phyloP scores from a whole-genome alignment of 768 basidiomycete genomes.

The Rubroboletus pulcherrimus region DNA sequence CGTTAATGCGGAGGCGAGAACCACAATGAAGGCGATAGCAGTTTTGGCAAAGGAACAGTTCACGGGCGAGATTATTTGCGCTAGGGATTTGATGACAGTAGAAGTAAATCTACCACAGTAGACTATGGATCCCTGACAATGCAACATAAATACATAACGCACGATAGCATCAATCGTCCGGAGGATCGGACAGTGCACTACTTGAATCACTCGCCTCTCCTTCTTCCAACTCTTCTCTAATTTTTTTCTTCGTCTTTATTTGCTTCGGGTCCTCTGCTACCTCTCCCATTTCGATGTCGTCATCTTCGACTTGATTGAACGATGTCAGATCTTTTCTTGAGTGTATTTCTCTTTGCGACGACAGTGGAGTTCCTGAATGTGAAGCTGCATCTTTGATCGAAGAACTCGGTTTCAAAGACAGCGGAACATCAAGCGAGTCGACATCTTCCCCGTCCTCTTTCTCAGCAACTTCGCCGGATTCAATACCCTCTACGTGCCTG shows the following conservation, averaged over 20 bases:
- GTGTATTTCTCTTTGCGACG: constrained; percentile 23
- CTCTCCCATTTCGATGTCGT: constrained; percentile 93
- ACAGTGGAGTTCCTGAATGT: constrained; percentile 29
- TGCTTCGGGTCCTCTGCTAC: constrained; percentile 68
- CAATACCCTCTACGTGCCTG: constrained; percentile 36
- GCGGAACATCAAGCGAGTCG: constrained; percentile 27
- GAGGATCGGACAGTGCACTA: constrained; percentile 73
- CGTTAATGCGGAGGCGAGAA: constrained; percentile 42
- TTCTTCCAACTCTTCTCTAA: constrained; percentile 75
- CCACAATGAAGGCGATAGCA: constrained; percentile 62
- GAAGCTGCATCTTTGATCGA: constrained; percentile 33
- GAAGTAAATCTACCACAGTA: constrained; percentile 43
- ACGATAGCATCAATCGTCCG: constrained; percentile 43
- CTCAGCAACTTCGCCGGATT: constrained; percentile 43
- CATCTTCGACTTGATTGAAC: constrained; percentile 36
- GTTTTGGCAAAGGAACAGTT: constrained; percentile 52
- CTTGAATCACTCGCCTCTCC: constrained; percentile 82
- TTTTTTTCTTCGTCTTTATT: constrained; percentile 44
- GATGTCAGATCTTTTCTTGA: constrained; percentile 16
- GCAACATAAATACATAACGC: not conserved
- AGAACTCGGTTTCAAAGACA: constrained; percentile 31
- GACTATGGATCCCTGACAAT: constrained; percentile 11
- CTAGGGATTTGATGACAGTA: constrained; percentile 71
- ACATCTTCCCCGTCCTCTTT: constrained; percentile 37
- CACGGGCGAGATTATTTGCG: constrained; percentile 59